phyloP scores from a whole-genome alignment of 768 basidiomycete species.

The Plicaturopsis crispa region DNA sequence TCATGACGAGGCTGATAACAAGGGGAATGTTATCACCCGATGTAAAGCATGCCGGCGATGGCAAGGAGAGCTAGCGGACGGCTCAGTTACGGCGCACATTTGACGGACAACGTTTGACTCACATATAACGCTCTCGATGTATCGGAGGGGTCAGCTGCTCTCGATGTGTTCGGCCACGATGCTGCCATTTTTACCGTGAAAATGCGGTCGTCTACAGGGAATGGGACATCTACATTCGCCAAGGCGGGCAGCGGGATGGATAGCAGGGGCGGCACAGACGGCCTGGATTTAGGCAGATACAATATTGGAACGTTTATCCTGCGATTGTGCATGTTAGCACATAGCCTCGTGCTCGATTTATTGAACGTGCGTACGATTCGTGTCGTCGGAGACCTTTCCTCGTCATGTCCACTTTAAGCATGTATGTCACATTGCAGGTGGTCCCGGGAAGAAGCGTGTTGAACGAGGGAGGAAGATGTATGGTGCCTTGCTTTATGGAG shows the following conservation, averaged over 20 bases:
- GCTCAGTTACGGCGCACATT: not conserved
- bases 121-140: no score
- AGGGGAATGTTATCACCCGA: slow-evolving; percentile 34
- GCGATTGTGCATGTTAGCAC: slow-evolving; percentile 1
- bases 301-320: slow-evolving; percentile 28
- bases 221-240: slow-evolving; percentile 10
- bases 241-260: slow-evolving; percentile 21
- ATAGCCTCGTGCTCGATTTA: not conserved
- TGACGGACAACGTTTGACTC: slow-evolving; percentile 8
- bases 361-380: slow-evolving; percentile 24
- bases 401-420: slow-evolving; percentile 27
- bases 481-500: slow-evolving; percentile 14
- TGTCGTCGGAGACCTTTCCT: slow-evolving; percentile 31
- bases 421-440: slow-evolving; percentile 25
- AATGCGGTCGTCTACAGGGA: slow-evolving; percentile 19
- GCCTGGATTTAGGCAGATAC: slow-evolving; percentile 37
- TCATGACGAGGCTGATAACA: slow-evolving; percentile 27
- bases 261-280: slow-evolving; percentile 23
- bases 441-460: slow-evolving; percentile 21
- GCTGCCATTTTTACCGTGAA: slow-evolving; percentile 18
- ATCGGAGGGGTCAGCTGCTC: no score
- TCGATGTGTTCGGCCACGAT: no score
- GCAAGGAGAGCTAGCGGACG: slow-evolving; percentile 26
- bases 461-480: slow-evolving; percentile 31
- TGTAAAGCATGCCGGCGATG: slow-evolving; percentile 25